These are phyloP conservation scores for Hypsizygus ulmarius DNA, from an alignment of 1,284 basidiomycete genomes.

Conservation along the genomic window DNA sequence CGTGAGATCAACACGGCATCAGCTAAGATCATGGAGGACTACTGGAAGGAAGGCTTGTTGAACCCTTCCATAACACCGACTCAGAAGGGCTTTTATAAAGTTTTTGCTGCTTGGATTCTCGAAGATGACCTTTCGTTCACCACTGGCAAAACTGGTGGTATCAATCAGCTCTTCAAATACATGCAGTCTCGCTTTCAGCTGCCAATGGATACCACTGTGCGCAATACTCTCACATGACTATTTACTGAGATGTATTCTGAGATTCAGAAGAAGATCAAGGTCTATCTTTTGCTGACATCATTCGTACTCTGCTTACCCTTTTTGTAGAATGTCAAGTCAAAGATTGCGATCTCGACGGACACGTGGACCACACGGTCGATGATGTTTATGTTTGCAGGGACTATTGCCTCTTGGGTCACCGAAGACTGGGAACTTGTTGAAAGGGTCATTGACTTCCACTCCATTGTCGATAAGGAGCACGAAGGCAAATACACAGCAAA, in stretches of 20 bases:
- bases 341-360: conserved; percentile 25
- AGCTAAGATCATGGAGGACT: conserved; percentile 5
- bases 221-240: not conserved
- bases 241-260: conserved; percentile 3
- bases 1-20: not conserved
- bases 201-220: conserved; percentile 7
- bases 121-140: conserved; percentile 5
- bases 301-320: no score
- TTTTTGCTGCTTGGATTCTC: conserved; percentile 5
- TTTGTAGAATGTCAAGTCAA: conserved; percentile 24
- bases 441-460: conserved; percentile 28
- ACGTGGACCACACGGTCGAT: conserved; percentile 31
- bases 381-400: conserved; percentile 30
- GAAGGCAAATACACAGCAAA: conserved; percentile 25
- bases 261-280: conserved; percentile 1
- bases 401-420: conserved; percentile 24
- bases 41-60: conserved; percentile 1
- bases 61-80: conserved; percentile 7
- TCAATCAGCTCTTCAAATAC: conserved; percentile 3
- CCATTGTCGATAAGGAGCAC: conserved; percentile 29
- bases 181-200: conserved; percentile 2
- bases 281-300: not conserved
- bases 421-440: conserved; percentile 31
- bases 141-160: conserved; percentile 1
- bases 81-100: conserved; percentile 2